Evolutionary conservation across 192 early-diverging fungal species (phyloP).

Genomic region (Rhizophagus prolifer): DNA sequence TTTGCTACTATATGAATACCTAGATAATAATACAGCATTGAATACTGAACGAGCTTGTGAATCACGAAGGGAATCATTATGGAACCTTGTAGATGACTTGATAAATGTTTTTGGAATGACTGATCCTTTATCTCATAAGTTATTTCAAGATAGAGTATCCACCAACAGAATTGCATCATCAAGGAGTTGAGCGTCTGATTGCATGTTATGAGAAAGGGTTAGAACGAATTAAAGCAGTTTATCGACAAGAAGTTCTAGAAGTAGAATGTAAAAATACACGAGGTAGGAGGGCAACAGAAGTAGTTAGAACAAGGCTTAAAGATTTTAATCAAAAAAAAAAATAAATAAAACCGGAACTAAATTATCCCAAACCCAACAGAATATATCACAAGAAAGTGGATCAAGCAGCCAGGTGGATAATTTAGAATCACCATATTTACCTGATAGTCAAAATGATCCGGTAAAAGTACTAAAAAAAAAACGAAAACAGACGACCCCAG

Average conservation of each 20-base stretch:
- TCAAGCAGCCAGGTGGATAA: too few relatives aligned
- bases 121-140: not conserved
- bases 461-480: too few relatives aligned
- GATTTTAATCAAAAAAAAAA: too few relatives aligned
- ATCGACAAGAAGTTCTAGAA: conserved; percentile 5
- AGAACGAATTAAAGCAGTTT: not conserved
- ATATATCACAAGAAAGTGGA: too few relatives aligned
- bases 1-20: not conserved
- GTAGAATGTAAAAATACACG: not conserved
- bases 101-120: not conserved
- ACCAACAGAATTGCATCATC: conserved; percentile 4
- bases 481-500: too few relatives aligned
- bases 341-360: too few relatives aligned
- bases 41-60: not conserved
- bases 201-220: not conserved
- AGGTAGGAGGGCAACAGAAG: not conserved
- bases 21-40: not conserved
- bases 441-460: too few relatives aligned
- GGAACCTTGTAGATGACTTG: not conserved
- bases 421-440: too few relatives aligned
- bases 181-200: not conserved
- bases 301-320: too few relatives aligned
- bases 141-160: not conserved
- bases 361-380: too few relatives aligned
- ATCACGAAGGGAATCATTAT: not conserved